Evolutionary conservation across 768 basidiomycete genomes (phyloP).

Genomic region (Termitomyces heimii): DNA sequence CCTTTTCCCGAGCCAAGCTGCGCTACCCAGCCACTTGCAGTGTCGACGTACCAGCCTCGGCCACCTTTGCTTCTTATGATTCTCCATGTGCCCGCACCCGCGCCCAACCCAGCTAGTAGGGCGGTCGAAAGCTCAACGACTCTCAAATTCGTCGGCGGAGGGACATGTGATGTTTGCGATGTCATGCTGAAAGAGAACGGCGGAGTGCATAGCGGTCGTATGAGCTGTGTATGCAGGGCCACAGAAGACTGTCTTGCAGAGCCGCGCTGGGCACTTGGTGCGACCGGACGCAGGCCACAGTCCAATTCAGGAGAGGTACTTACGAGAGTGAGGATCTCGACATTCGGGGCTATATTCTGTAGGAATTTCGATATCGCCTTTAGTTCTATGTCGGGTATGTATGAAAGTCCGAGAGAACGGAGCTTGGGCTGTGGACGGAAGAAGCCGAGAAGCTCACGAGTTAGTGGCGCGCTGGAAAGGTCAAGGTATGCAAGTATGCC

Average conservation of each 20-base stretch:
- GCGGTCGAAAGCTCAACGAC: constrained; percentile 81
- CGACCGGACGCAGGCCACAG: constrained; percentile 37
- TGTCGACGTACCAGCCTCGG: constrained; percentile 92
- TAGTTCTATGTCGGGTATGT: constrained; percentile 70
- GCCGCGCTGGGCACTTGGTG: constrained; percentile 24
- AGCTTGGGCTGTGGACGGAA: constrained; percentile 66
- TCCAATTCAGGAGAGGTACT: constrained; percentile 74
- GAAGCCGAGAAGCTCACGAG: constrained; percentile 41
- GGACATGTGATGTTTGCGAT: constrained; percentile 18
- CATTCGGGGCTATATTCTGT: constrained; percentile 55
- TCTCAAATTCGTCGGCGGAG: constrained; percentile 66
- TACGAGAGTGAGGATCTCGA: constrained; percentile 83
- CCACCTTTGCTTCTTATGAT: constrained; percentile 91
- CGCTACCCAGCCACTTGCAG: constrained; percentile 76
- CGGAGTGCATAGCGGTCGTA: constrained; percentile 74
- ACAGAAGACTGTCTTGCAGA: constrained; percentile 66
- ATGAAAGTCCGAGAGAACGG: constrained; percentile 85
- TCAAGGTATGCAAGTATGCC: constrained; percentile 84
- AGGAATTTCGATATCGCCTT: constrained; percentile 65
- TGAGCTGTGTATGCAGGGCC: constrained; percentile 68
- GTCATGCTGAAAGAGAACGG: constrained; percentile 65
- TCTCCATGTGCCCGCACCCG: constrained; percentile 81
- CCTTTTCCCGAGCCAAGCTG: constrained; percentile 28
- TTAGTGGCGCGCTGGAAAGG: constrained; percentile 78
- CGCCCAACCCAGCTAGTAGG: constrained; percentile 66